Base-by-base conservation (phyloP, 441 rosid genomes). In the Capsella rubella region DNA sequence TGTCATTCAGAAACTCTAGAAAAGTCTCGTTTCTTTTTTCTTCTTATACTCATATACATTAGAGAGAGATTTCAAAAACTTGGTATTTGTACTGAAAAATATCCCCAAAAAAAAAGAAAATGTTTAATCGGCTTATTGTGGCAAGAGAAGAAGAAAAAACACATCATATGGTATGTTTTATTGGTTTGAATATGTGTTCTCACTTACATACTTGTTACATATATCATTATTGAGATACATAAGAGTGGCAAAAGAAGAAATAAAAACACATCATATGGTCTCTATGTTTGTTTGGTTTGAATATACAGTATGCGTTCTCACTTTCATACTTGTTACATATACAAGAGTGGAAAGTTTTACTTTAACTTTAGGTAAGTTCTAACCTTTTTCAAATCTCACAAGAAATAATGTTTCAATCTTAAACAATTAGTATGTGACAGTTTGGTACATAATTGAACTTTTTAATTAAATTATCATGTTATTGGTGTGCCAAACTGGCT, bases 1-100 rank as follows among this genome's bases (percentile, higher is more conserved):
- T 54, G 84, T 94, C 28, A 86, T 93, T 70, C 98, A 93, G 84
- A 91, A 89, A 76, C 78, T 88, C 80, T 89, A 82, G 82, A 57
- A 57, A 61, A 47, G 2, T 27, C 46, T 69, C 39, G 25, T 39
- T 14, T 27, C 4, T 14, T 21, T 25, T 3, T 14, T 18, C 12
- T 5, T 42, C 27, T 55, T 34, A 21, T 45, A 21, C 56, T 21
- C 27, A 43, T 61, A 37, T 58, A 31, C 34, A 40, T 49, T 71
- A 39, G 31, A 53, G 57, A 52, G 52, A 61, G 69, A 28, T 54
- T 46, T 34, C 18, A 0, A 71, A 16, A 50, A 71, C 52, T 42
- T 72, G 52, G 14, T 3, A 51, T 40, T 43, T 55, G 45, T 58
- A 49, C 61, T 50, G 14, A 18, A 66, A 21, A 12, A 39, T 52